These are phyloP conservation scores for Eimeria acervulina DNA, from an alignment of 169 alveolate genomes.

Conservation along the genomic window DNA sequence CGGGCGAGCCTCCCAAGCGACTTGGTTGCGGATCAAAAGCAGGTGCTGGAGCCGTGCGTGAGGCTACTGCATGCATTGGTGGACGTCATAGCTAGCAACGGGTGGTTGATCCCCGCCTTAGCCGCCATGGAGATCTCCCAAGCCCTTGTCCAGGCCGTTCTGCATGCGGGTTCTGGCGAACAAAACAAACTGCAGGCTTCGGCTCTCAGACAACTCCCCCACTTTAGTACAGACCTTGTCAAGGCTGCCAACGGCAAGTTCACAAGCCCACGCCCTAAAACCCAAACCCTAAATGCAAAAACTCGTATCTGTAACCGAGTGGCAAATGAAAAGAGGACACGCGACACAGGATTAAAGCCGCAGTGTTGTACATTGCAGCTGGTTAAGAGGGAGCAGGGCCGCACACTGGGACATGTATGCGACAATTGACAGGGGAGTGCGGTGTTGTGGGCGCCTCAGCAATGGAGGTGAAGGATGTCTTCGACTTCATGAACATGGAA, in stretches of 20 bases:
- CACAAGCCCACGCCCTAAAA: neutral
- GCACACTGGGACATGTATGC: neutral
- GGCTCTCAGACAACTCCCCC: constrained; percentile 96
- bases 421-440: neutral
- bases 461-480: constrained; percentile 94
- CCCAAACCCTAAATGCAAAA: neutral
- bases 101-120: constrained; percentile 97
- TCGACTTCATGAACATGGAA: constrained; percentile 97
- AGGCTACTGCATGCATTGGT: constrained; percentile 97
- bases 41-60: constrained; percentile 89
- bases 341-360: too few relatives aligned
- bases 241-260: constrained; percentile 89
- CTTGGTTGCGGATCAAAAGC: constrained; percentile 90
- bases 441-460: constrained; percentile 83
- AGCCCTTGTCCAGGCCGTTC: constrained; percentile 98
- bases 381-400: neutral
- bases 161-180: constrained; percentile 87
- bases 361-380: neutral
- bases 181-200: constrained; percentile 87
- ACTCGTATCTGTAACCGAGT: too few relatives aligned
- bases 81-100: constrained; percentile 98
- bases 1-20: constrained; percentile 93
- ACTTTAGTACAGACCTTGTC: constrained; percentile 90
- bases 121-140: constrained; percentile 98
- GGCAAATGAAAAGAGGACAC: too few relatives aligned